Base-by-base conservation (phyloP, 345 rosid species). In the Euclidium syriacum region DNA sequence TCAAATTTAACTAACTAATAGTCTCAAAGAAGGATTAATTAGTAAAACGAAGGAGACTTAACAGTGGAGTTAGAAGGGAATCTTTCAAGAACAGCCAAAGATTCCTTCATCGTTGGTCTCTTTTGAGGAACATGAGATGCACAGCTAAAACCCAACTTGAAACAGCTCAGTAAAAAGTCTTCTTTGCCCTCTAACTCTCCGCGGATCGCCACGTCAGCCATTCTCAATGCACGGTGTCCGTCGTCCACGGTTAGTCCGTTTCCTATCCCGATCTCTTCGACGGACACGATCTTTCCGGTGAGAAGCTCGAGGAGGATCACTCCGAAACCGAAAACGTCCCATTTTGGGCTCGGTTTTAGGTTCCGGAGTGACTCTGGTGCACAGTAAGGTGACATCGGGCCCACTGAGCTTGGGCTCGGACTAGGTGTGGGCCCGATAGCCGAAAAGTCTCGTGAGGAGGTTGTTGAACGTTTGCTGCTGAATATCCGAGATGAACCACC, bases 301-400 rank as follows among this genome's bases (percentile, higher is more conserved):
- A 92, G 61, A 1, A 92, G 79, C 75, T 92, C 98, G 0, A 92
- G 83, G 29, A 89, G 52, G 15, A 92, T 82, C 27, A 87, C 74
- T 63, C 98, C 98, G 2, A 87, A 92, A 0, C 95, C 71, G 47
- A 72, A 92, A 68, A 80, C 94, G 7, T 92, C 98, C 98, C 98
- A 89, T 59, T 92, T 92, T 0, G 90, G 83, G 40, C 72, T 84
- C 33, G 98, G 89, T 77, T 89, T 89, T 4, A 92, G 53, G 71
- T 84, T 85, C 62, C 98, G 15, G 0, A 92, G 76, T 3, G 95
- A 85, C 66, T 92, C 98, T 0, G 96, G 95, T 0, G 98, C 91
- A 1, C 79, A 75, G 40, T 89, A 92, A 0, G 88, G 88, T 0
- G 91, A 89, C 0, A 88, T 33, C 1, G 86, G 78, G 0, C 88